phyloP scores from a whole-genome alignment of 1,284 basidiomycete genomes.

The Schizophyllum amplum region DNA sequence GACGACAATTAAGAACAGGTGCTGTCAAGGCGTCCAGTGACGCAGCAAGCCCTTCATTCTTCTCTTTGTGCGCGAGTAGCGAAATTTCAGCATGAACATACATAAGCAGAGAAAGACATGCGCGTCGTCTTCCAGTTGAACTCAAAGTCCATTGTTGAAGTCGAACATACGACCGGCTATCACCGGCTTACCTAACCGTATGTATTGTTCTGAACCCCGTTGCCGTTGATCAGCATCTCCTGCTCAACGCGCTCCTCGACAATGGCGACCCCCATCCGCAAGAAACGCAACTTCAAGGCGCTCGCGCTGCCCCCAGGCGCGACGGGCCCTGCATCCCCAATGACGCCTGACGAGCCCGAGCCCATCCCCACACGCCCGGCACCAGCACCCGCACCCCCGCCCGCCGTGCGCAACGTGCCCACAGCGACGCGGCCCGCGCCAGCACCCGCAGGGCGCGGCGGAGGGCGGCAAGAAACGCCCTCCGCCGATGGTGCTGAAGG shows the following conservation, averaged over 20 bases:
- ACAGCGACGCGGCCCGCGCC: slow-evolving; percentile 19
- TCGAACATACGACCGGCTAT: background rate
- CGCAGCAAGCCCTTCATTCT: no score
- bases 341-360: slow-evolving; percentile 25
- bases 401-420: slow-evolving; percentile 30
- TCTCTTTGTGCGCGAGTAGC: no score
- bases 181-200: background rate
- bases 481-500: slow-evolving; percentile 49
- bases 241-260: background rate
- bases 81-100: no score
- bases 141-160: no score
- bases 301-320: slow-evolving; percentile 48
- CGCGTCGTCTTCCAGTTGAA: no score
- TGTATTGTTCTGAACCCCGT: background rate
- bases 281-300: slow-evolving; percentile 77
- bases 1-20: no score
- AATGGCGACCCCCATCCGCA: slow-evolving; percentile 49
- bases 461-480: slow-evolving; percentile 43
- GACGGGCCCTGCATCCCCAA: background rate
- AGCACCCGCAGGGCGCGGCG: slow-evolving; percentile 9
- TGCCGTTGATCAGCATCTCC: background rate
- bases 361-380: slow-evolving; percentile 26
- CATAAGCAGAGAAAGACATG: no score
- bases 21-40: no score
- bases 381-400: slow-evolving; percentile 15